Evolutionary conservation across 2,329 filamentous ascomycete genomes (phyloP).

Genomic region (Fusarium transvaalense): DNA sequence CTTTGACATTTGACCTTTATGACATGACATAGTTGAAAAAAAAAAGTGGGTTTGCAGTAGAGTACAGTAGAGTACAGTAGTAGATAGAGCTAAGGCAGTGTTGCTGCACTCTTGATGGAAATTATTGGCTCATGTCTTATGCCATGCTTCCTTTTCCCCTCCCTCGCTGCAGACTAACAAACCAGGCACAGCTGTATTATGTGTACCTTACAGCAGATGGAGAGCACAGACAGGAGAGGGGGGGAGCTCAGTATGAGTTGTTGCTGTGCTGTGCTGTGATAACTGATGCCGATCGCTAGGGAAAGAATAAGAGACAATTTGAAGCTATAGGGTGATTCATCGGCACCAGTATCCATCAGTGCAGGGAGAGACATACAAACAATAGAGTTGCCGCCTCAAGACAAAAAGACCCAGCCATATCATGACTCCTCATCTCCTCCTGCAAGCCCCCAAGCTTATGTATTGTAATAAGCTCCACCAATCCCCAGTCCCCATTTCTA

Average conservation of each 20-base stretch:
- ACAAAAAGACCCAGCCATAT: slow-evolving; percentile 25
- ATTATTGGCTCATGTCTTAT: slow-evolving; percentile 19
- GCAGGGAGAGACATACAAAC: neutral
- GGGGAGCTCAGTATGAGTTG: slow-evolving; percentile 18
- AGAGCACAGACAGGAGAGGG: slow-evolving; percentile 32
- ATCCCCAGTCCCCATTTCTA: slow-evolving; percentile 10
- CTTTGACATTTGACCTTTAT: slow-evolving; percentile 2
- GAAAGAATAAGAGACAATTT: slow-evolving; percentile 1
- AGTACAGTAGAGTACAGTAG: slow-evolving; percentile 23
- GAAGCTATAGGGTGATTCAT: neutral
- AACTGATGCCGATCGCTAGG: slow-evolving; percentile 9
- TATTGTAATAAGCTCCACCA: slow-evolving; percentile 26
- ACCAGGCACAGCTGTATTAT: slow-evolving; percentile 31
- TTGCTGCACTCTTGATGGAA: slow-evolving; percentile 3
- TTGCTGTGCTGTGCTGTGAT: slow-evolving; percentile 5
- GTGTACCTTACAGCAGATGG: slow-evolving; percentile 40
- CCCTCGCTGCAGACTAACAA: slow-evolving; percentile 20
- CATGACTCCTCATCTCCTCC: slow-evolving; percentile 30
- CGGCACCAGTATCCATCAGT: neutral
- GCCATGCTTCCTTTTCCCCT: slow-evolving; percentile 27
- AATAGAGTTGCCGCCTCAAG: slow-evolving; percentile 23
- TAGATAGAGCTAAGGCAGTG: slow-evolving; percentile 35
- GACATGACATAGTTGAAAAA: slow-evolving; percentile 8
- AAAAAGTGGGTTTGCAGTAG: slow-evolving; percentile 26
- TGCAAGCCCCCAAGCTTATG: slow-evolving; percentile 8